Conservation (phyloP, 169 alveolate species). For the Perkinsus olseni region DNA sequence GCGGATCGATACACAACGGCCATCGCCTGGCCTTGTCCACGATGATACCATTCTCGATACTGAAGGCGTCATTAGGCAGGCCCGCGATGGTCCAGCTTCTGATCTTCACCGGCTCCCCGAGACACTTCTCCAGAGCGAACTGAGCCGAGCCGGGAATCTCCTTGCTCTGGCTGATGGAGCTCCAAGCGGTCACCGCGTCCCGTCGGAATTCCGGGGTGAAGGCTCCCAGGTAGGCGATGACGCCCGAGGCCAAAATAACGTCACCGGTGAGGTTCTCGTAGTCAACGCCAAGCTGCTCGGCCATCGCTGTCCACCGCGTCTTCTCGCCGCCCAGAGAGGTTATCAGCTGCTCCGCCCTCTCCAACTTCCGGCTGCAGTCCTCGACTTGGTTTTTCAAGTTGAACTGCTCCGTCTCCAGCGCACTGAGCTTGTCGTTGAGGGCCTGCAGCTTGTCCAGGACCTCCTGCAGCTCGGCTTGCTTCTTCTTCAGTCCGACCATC, state of each 20-base stretch:
- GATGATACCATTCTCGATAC: constrained; percentile 76
- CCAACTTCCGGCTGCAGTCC: constrained; percentile 61
- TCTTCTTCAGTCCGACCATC: constrained; percentile 41
- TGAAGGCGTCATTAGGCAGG: constrained; percentile 72
- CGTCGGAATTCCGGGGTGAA: constrained; percentile 66
- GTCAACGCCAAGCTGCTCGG: constrained; percentile 51
- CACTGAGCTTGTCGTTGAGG: constrained; percentile 47
- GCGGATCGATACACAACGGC: constrained; percentile 84
- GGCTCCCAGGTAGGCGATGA: constrained; percentile 79
- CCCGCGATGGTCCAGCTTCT: constrained; percentile 75
- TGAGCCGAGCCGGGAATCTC: constrained; percentile 55
- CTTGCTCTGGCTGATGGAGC: constrained; percentile 33
- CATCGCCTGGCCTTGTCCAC: constrained; percentile 73
- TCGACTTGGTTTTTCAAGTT: constrained; percentile 59
- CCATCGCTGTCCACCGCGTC: constrained; percentile 73
- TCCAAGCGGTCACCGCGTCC: constrained; percentile 54
- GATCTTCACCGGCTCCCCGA: constrained; percentile 70
- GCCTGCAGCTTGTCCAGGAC: constrained; percentile 43
- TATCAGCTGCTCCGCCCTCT: constrained; percentile 71
- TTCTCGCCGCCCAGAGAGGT: constrained; percentile 76
- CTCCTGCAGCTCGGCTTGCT: constrained; percentile 46
- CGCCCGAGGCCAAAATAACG: constrained; percentile 69
- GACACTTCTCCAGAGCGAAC: constrained; percentile 40
- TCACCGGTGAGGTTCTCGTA: constrained; percentile 70
- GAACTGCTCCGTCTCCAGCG: constrained; percentile 49